phyloP scores from a whole-genome alignment of 257 asterid genomes.

The Salvia rosmarinus region DNA sequence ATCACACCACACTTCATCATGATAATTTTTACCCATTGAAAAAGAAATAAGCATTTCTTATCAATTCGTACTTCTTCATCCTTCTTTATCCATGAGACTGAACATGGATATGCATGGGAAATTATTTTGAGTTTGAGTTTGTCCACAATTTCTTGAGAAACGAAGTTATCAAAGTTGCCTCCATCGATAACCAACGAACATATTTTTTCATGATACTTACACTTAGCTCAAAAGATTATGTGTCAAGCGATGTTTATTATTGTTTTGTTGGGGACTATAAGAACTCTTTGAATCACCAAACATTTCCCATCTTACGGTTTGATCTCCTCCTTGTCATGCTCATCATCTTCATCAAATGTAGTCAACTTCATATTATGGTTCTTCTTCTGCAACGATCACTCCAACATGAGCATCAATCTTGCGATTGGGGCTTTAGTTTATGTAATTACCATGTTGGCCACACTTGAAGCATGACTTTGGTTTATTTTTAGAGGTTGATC shows the following conservation, averaged over 20 bases:
- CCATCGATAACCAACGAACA: background rate
- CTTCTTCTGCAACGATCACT: too few species aligned
- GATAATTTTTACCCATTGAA: background rate
- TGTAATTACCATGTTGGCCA: too few species aligned
- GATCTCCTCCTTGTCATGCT: background rate
- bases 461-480: too few species aligned
- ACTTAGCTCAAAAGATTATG: too few species aligned
- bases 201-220: too few species aligned
- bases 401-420: too few species aligned
- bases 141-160: background rate
- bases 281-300: background rate
- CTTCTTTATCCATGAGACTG: too few species aligned
- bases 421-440: too few species aligned
- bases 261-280: background rate
- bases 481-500: too few species aligned
- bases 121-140: background rate
- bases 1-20: background rate
- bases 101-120: background rate
- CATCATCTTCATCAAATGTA: slow-evolving; percentile 14
- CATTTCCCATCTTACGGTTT: slow-evolving; percentile 8
- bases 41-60: background rate
- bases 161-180: background rate
- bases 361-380: too few species aligned
- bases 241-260: background rate
- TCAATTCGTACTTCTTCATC: background rate